Conservation (phyloP, 2,329 filamentous ascomycete species). For the Hypoxylon sp. region DNA sequence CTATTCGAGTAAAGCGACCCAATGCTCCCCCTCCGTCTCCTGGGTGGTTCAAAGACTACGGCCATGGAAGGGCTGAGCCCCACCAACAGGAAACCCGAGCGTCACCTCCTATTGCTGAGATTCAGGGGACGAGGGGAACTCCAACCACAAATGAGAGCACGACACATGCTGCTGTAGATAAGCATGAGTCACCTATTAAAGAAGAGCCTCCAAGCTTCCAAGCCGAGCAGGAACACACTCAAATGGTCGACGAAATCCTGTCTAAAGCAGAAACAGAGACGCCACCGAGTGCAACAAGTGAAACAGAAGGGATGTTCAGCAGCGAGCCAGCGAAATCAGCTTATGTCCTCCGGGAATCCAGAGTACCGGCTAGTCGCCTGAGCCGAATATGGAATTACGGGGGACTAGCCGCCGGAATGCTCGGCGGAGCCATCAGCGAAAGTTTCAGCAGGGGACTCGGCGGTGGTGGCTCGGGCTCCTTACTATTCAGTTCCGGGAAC, state of each 20-base stretch:
- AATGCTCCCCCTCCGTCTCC: conserved; percentile 46
- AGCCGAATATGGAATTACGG: conserved; percentile 95
- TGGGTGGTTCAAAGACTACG: conserved; percentile 57
- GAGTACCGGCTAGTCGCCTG: conserved; percentile 88
- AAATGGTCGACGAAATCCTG: conserved; percentile 47
- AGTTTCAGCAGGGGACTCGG: conserved; percentile 85
- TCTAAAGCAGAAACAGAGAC: conserved; percentile 48
- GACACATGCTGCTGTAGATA: conserved; percentile 40
- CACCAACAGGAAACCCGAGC: conserved; percentile 28
- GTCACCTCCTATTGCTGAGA: conserved; percentile 37
- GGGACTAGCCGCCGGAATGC: conserved; percentile 93
- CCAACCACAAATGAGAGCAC: conserved; percentile 44
- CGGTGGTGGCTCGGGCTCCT: conserved; percentile 76
- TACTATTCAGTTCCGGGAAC: conserved; percentile 90
- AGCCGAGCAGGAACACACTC: conserved; percentile 47
- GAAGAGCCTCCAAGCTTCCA: conserved; percentile 32
- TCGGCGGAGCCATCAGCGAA: conserved; percentile 91
- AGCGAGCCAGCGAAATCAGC: conserved; percentile 48
- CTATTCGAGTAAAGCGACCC: conserved; percentile 40
- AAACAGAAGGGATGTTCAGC: conserved; percentile 24
- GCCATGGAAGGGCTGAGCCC: conserved; percentile 48
- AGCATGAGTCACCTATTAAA: conserved; percentile 29
- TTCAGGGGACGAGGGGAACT: conserved; percentile 24
- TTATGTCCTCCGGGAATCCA: conserved; percentile 88
- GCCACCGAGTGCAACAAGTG: conserved; percentile 23